Percentiles rank a stretch among this genome's conserved stretches.
phyloP scores from a whole-genome alignment of 257 asterid genomes.

The Nicotiana tabacum region DNA sequence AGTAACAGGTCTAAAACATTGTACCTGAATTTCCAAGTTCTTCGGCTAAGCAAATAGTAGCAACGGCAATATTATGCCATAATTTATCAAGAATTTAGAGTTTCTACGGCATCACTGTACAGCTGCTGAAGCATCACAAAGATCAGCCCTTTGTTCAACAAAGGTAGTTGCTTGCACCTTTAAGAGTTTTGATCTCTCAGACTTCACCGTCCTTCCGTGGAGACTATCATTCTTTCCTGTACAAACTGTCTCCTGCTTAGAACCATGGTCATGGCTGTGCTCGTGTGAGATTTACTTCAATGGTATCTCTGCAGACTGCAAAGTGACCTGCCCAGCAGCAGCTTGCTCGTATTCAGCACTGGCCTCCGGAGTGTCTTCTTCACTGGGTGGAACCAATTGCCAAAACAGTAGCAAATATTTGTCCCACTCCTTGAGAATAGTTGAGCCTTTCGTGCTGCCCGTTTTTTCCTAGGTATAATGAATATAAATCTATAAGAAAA shows the following conservation, averaged over 20 bases:
- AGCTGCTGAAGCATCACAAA: not conserved
- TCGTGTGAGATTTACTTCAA: not conserved
- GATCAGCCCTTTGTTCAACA: not conserved
- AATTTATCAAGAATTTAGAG: not conserved
- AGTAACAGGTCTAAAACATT: not conserved
- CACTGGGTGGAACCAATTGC: conserved; percentile 99
- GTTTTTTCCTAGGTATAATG: conserved; percentile 65
- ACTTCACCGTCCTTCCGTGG: not conserved
- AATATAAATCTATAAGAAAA: not conserved
- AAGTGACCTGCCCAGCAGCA: conserved; percentile 48
- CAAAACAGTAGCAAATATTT: conserved; percentile 78
- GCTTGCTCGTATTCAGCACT: conserved; percentile 64
- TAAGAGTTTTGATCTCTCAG: not conserved
- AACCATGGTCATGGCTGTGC: not conserved
- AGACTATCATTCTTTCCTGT: conserved; percentile 6
- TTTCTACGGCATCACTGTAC: conserved; percentile 4
- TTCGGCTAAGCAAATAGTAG: not conserved
- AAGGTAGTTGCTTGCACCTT: not conserved
- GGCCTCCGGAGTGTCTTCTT: conserved; percentile 98
- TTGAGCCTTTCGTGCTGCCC: conserved; percentile 73
- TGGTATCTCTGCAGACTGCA: conserved; percentile 56
- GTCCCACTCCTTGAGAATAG: conserved; percentile 81
- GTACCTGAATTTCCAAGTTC: not conserved
- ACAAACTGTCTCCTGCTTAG: not conserved
- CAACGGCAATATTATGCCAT: conserved; percentile 1